Evolutionary conservation across 352 stramenopile genomes (phyloP).

Genomic region (Nothophytophthora sp.): DNA sequence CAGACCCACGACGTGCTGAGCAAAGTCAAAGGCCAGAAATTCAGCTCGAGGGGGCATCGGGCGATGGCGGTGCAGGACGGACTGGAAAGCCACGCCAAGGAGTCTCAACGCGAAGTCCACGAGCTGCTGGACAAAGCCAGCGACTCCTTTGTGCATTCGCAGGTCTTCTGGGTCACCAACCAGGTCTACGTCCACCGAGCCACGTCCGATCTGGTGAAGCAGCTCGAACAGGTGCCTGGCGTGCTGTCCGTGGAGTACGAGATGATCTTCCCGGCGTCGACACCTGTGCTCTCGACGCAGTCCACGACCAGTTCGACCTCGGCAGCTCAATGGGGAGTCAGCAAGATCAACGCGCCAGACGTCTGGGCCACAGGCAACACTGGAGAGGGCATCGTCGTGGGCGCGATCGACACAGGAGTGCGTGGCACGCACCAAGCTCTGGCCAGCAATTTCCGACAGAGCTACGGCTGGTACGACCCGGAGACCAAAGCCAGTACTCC

Average conservation of each 20-base stretch:
- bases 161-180: conserved; percentile 71
- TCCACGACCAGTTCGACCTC: conserved; percentile 30
- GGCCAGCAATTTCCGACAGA: conserved; percentile 35
- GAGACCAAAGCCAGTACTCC: conserved; percentile 30
- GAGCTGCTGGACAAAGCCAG: conserved; percentile 23
- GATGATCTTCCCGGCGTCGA: conserved; percentile 36
- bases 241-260: conserved; percentile 46
- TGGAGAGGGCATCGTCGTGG: conserved; percentile 53
- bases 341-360: conserved; percentile 45
- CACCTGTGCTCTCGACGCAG: conserved; percentile 31
- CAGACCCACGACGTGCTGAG: conserved; percentile 27
- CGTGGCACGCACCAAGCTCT: conserved; percentile 49
- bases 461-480: conserved; percentile 65
- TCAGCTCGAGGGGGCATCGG: conserved; percentile 27
- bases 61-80: conserved; percentile 32
- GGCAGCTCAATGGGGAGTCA: conserved; percentile 46
- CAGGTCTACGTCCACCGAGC: conserved; percentile 53
- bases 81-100: conserved; percentile 34
- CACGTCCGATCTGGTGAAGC: conserved; percentile 42
- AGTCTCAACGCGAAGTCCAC: conserved; percentile 34
- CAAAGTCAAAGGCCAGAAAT: conserved; percentile 36
- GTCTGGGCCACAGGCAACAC: conserved; percentile 54
- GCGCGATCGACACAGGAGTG: conserved; percentile 64
- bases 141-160: conserved; percentile 21
- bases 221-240: conserved; percentile 37